Percentiles rank a stretch among this genome's conserved stretches.
Conservation (phyloP, 257 asterid genomes). For the Petrea volubilis region DNA sequence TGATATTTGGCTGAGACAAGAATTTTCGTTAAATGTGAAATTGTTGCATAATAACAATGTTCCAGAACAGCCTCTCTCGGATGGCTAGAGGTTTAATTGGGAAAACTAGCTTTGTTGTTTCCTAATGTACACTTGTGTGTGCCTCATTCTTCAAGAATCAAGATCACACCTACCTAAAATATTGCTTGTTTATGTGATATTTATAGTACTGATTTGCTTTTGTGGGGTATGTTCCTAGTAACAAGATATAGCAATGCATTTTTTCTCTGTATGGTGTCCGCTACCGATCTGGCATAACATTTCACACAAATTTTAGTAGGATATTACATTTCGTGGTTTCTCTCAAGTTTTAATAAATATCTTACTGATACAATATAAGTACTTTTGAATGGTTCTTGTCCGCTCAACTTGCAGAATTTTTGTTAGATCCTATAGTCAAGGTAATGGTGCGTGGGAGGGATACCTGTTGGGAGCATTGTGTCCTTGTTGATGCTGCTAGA, state of each 20-base stretch:
- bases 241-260: neutral
- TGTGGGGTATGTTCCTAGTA: neutral
- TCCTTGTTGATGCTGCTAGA: conserved; percentile 46
- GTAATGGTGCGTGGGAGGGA: conserved; percentile 53
- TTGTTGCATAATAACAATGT: neutral
- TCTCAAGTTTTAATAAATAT: neutral
- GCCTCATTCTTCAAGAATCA: neutral
- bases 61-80: neutral
- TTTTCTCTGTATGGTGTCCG: neutral
- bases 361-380: neutral
- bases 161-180: neutral
- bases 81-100: neutral
- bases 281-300: neutral
- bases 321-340: neutral
- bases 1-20: neutral
- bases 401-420: neutral
- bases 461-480: conserved; percentile 56
- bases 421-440: neutral
- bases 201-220: neutral
- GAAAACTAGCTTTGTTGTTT: neutral
- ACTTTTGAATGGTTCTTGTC: neutral
- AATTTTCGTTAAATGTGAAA: neutral
- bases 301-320: neutral
- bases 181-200: neutral
- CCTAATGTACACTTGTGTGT: too few species aligned